Base-by-base conservation (phyloP, 306 rosid species). In the Carpinus viminea region DNA sequence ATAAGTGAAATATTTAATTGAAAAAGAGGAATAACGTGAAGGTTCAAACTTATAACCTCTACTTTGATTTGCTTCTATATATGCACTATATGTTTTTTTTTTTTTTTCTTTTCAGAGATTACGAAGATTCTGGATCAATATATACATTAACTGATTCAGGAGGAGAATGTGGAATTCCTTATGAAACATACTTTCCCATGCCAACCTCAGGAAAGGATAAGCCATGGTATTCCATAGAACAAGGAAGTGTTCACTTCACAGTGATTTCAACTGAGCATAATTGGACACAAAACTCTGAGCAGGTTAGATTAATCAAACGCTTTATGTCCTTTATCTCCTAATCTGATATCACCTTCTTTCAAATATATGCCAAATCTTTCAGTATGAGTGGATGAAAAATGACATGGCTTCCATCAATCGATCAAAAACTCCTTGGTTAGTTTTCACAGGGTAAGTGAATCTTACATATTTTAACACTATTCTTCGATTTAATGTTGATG, bases 161-260 rank as follows among this genome's bases (percentile, higher is more conserved):
- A 1, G 98, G 98, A n/a, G 97, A 94, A 87, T 87, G 91, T 86
- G 95, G 98, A 66, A 93, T 94, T 47, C 89, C 98, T 16, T 94
- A 94, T 24, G 97, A 94, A 78, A 85, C 95, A 52, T 92, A 92
- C 68, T 92, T 91, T 83, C 91, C 83, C 31, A 94, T 94, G 98
- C 98, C 98, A 77, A 88, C 80, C 54, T 5, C 65, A 31, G 93
- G 73, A 68, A 89, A 88, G 82, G 98, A 94, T 80, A 85, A 92
- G 71, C 98, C 98, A 77, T 94, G 97, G 98, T 94, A 91, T 82
- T 92, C 97, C 21, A 91, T 91, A 74, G 96, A 94, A 76, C 89
- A 92, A 80, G 97, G 53, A 74, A 87, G 92, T 83, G 89, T 89
- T 75, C 95, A 94, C 85, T 82, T 94, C 81, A 94, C 92, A 24